These are phyloP conservation scores for Tephrocybe sp. DNA, from an alignment of 768 basidiomycete species.

Conservation along the genomic window DNA sequence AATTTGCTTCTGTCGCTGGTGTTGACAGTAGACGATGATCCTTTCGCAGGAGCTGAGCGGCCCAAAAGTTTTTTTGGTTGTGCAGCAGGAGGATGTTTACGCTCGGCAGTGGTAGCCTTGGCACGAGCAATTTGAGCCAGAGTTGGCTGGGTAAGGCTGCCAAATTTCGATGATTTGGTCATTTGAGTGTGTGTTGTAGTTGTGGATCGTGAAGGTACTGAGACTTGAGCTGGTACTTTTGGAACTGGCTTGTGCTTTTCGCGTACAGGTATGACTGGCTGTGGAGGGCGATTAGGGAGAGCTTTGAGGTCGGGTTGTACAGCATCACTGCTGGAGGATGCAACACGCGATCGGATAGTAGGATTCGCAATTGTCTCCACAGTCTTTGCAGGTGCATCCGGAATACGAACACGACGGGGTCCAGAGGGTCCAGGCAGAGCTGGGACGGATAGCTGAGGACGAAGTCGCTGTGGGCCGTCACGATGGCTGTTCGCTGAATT, in stretches of 20 bases:
- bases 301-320: neutral
- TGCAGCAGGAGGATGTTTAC: slow-evolving; percentile 2
- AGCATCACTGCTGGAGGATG: neutral
- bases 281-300: neutral
- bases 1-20: neutral
- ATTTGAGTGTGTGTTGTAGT: neutral
- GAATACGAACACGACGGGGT: slow-evolving; percentile 14
- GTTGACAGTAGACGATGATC: slow-evolving; percentile 8
- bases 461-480: slow-evolving; percentile 6
- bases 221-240: neutral
- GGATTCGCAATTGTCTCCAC: neutral
- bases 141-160: slow-evolving; percentile 25
- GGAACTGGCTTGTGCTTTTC: slow-evolving; percentile 8
- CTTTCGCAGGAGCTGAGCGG: slow-evolving; percentile 12
- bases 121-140: slow-evolving; percentile 26
- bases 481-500: slow-evolving; percentile 11
- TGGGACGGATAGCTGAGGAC: neutral
- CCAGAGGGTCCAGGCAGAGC: slow-evolving; percentile 7
- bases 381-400: neutral
- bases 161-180: slow-evolving; percentile 8
- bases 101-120: slow-evolving; percentile 15
- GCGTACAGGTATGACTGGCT: neutral
- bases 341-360: slow-evolving; percentile 6
- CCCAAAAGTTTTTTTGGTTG: slow-evolving; percentile 14
- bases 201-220: neutral